Conservation (phyloP, 208 protist species). For the Acanthamoeba healyi region DNA sequence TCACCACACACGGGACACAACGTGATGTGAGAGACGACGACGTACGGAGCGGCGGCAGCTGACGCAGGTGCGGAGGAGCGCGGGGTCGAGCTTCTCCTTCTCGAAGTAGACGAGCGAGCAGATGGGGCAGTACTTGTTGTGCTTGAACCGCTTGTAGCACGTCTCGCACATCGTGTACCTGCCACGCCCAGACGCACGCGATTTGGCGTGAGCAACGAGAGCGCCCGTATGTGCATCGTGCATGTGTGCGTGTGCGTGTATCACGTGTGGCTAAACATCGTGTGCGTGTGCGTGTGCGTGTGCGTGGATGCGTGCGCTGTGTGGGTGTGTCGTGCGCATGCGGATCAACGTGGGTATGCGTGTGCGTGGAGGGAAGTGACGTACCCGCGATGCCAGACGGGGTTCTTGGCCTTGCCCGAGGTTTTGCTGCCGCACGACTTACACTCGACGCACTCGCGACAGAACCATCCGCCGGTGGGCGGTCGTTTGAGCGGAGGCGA, state of each 20-base stretch:
- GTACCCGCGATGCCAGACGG: slow-evolving; percentile 17
- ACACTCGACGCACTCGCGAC: slow-evolving; percentile 54
- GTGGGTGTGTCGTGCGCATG: too few species aligned
- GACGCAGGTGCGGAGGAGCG: neutral
- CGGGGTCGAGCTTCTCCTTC: neutral
- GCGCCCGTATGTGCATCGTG: too few species aligned
- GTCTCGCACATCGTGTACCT: slow-evolving; percentile 55
- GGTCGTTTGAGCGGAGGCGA: slow-evolving; percentile 45
- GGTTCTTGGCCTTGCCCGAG: slow-evolving; percentile 16
- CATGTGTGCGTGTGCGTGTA: too few species aligned
- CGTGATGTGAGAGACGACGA: neutral
- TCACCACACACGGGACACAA: neutral
- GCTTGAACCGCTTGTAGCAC: slow-evolving; percentile 53
- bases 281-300: neutral
- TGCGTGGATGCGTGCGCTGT: too few species aligned
- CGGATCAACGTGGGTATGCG: neutral
- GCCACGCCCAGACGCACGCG: neutral
- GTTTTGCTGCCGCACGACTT: slow-evolving; percentile 35
- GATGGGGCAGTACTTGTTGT: slow-evolving; percentile 47
- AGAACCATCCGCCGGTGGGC: slow-evolving; percentile 62
- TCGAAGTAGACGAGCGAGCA: slow-evolving; percentile 24
- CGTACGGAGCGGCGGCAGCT: slow-evolving; percentile 25
- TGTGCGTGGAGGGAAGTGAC: neutral
- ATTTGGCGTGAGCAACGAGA: too few species aligned
- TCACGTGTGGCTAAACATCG: too few species aligned